A percentile compares a stretch with the other conserved stretches of the same genome.
These are phyloP conservation scores for Cyclotella choctawhatcheeana DNA, from an alignment of 108 stramenopile species.

Conservation along the genomic window DNA sequence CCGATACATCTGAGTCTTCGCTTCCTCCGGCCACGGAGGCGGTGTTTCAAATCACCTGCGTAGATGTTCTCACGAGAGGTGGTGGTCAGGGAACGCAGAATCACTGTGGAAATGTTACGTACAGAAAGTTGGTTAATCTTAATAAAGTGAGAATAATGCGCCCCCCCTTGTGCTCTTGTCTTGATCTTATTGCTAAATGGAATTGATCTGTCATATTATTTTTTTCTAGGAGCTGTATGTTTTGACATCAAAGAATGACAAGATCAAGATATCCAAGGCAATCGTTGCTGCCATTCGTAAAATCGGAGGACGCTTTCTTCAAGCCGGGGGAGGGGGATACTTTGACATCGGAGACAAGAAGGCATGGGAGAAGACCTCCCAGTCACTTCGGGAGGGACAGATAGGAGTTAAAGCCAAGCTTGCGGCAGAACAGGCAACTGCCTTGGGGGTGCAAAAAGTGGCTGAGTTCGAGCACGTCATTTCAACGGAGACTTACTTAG, in stretches of 20 bases:
- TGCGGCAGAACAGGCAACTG: constrained; percentile 51
- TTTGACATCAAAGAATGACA: constrained; percentile 75
- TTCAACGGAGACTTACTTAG: constrained; percentile 35
- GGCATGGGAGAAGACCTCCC: constrained; percentile 85
- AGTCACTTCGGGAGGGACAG: constrained; percentile 87
- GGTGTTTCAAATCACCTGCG: constrained; percentile 26
- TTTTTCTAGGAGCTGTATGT: constrained; percentile 77
- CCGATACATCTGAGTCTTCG: background rate
- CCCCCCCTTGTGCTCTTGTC: background rate
- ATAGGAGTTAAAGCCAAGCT: constrained; percentile 69
- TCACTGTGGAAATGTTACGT: constrained; percentile 64
- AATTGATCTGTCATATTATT: background rate
- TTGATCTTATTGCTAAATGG: background rate
- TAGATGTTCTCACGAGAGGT: constrained; percentile 61
- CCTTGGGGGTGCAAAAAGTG: constrained; percentile 32
- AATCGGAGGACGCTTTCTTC: constrained; percentile 58
- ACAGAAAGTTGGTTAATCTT: constrained; percentile 51
- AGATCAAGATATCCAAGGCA: constrained; percentile 78
- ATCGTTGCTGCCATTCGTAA: constrained; percentile 80
- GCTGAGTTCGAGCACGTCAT: constrained; percentile 44
- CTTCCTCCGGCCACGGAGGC: constrained; percentile 22
- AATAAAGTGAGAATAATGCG: constrained; percentile 28
- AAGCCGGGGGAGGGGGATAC: constrained; percentile 62
- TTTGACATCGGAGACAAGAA: constrained; percentile 90
- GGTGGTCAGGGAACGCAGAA: constrained; percentile 59